phyloP scores from a whole-genome alignment of 2,329 filamentous ascomycete genomes.

The Aplosporella prunicola region DNA sequence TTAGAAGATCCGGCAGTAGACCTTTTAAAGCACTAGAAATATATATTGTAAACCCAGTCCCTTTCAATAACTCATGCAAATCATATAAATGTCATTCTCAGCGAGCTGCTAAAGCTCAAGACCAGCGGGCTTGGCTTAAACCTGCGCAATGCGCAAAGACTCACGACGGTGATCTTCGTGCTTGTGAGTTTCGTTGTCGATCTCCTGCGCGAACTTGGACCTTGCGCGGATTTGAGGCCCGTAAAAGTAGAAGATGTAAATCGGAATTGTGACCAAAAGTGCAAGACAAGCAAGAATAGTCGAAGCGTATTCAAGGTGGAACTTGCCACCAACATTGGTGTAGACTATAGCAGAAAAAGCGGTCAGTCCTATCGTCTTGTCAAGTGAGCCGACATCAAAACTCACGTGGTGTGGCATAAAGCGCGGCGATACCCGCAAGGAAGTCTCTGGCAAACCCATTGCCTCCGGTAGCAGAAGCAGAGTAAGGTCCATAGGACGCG shows the following conservation, averaged over 20 bases:
- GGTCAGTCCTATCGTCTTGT: slow-evolving; percentile 22
- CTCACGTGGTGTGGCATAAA: slow-evolving; percentile 51
- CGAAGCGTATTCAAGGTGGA: slow-evolving; percentile 42
- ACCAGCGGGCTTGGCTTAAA: too few relatives aligned
- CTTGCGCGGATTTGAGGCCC: slow-evolving; percentile 43
- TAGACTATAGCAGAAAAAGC: slow-evolving; percentile 18
- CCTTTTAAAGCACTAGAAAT: too few relatives aligned
- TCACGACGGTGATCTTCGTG: slow-evolving; percentile 17
- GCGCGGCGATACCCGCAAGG: slow-evolving; percentile 60
- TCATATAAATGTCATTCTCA: slow-evolving; percentile 36
- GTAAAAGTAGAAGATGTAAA: slow-evolving; percentile 49
- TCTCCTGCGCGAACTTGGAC: slow-evolving; percentile 43
- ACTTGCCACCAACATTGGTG: slow-evolving; percentile 24
- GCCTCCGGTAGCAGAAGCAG: slow-evolving; percentile 64
- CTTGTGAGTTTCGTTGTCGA: slow-evolving; percentile 24
- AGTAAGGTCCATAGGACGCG: slow-evolving; percentile 61
- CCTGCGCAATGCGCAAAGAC: neutral
- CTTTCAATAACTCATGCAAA: too few relatives aligned
- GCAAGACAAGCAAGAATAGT: slow-evolving; percentile 44
- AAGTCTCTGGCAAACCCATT: slow-evolving; percentile 68
- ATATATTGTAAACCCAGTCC: too few relatives aligned
- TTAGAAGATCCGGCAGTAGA: too few relatives aligned
- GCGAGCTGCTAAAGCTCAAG: too few relatives aligned
- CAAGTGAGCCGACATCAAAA: neutral
- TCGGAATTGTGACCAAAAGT: slow-evolving; percentile 42